Conservation (phyloP, 2,329 filamentous ascomycete species). For the Botryotinia globosa region DNA sequence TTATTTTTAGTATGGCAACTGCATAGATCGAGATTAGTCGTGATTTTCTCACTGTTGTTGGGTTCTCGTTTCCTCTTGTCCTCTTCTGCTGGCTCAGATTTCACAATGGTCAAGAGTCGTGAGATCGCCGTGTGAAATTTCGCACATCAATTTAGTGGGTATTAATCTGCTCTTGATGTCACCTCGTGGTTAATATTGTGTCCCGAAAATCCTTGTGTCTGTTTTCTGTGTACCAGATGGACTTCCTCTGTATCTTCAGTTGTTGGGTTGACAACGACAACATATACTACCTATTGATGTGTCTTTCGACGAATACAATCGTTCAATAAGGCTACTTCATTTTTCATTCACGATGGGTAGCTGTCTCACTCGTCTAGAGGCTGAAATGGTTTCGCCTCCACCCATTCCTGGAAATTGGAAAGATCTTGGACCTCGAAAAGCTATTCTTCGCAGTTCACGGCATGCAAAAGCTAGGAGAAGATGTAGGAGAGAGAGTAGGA, state of each 20-base stretch:
- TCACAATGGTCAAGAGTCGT: background rate
- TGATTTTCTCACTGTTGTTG: background rate
- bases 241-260: background rate
- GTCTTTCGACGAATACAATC: background rate
- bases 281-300: background rate
- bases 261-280: background rate
- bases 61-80: background rate
- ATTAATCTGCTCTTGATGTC: background rate
- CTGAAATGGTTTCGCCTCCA: background rate
- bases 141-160: background rate
- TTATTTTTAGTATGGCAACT: background rate
- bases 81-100: background rate
- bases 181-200: background rate
- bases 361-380: background rate
- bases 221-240: background rate
- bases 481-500: background rate
- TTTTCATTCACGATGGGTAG: background rate
- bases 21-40: background rate
- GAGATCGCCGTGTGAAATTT: background rate
- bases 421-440: background rate
- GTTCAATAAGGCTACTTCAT: background rate
- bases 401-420: constrained; percentile 3
- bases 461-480: background rate
- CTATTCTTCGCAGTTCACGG: too few species aligned
- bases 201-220: background rate